Percentiles rank a stretch among this genome's conserved stretches.
phyloP scores from a whole-genome alignment of 306 rosid species.

The Glycine tomentella region DNA sequence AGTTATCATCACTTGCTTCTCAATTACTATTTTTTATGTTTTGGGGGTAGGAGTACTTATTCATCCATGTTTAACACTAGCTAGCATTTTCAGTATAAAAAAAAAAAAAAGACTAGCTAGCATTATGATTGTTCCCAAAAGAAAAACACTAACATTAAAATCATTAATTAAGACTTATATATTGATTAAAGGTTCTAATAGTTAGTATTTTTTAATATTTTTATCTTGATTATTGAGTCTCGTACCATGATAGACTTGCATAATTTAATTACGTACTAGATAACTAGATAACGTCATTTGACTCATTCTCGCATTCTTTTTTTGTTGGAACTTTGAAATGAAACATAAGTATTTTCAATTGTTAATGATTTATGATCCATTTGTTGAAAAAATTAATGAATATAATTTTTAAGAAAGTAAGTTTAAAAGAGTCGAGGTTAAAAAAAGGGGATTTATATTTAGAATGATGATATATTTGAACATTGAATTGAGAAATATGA shows the following conservation, averaged over 20 bases:
- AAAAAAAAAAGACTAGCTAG: not conserved
- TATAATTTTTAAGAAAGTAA: not conserved
- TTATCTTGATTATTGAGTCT: constrained; percentile 7
- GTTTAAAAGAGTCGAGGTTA: not conserved
- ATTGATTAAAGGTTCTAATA: not conserved
- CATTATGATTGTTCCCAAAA: constrained; percentile 21
- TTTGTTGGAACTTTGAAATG: not conserved
- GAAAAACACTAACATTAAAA: constrained; percentile 23
- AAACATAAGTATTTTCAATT: not conserved
- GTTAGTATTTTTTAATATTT: not conserved
- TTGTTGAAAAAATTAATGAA: too few relatives aligned
- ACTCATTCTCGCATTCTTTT: not conserved
- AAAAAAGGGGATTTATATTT: not conserved
- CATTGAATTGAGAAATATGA: too few relatives aligned
- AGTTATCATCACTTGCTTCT: constrained; percentile 29
- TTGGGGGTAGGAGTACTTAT: not conserved
- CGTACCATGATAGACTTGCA: not conserved
- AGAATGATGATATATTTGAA: not conserved
- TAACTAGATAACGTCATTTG: not conserved
- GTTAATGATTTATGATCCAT: not conserved
- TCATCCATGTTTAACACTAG: constrained; percentile 1
- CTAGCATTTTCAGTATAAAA: too few relatives aligned
- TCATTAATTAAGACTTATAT: not conserved
- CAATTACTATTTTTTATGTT: not conserved
- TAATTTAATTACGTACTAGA: not conserved